These are phyloP conservation scores for Rosa rugosa DNA, from an alignment of 306 rosid genomes.

Conservation along the genomic window DNA sequence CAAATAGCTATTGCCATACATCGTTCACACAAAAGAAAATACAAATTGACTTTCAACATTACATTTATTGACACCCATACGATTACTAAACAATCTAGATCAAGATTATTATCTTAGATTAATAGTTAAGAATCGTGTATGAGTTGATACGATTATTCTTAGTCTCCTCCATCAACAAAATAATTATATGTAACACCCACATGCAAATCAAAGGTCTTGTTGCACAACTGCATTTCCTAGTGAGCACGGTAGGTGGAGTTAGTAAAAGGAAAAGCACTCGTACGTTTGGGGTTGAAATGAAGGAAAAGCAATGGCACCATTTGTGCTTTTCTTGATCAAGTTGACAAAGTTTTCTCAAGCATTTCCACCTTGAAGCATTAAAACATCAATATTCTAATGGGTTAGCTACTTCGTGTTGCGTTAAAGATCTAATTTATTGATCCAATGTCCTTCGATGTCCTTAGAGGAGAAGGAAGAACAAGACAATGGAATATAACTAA, in stretches of 20 bases:
- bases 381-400: conserved; percentile 12
- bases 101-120: too few species aligned
- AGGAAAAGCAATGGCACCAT: not conserved
- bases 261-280: conserved; percentile 8
- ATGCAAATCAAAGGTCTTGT: not conserved
- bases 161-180: not conserved
- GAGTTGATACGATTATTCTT: not conserved
- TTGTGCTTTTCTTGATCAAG: conserved; percentile 6
- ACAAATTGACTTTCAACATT: too few species aligned
- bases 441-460: conserved; percentile 2
- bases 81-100: too few species aligned
- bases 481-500: not conserved
- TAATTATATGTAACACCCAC: not conserved
- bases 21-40: too few species aligned
- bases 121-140: too few species aligned
- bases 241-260: conserved; percentile 10
- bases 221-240: conserved; percentile 7
- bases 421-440: conserved; percentile 7
- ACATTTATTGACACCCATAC: not conserved
- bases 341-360: not conserved
- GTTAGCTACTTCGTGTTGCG: not conserved
- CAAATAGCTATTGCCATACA: too few species aligned
- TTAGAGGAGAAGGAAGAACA: conserved; percentile 10
- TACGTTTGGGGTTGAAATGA: conserved; percentile 2
- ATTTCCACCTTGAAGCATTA: not conserved